Evolutionary conservation across 2,329 filamentous ascomycete species (phyloP).

Genomic region (Beauveria scarabaeidicola): DNA sequence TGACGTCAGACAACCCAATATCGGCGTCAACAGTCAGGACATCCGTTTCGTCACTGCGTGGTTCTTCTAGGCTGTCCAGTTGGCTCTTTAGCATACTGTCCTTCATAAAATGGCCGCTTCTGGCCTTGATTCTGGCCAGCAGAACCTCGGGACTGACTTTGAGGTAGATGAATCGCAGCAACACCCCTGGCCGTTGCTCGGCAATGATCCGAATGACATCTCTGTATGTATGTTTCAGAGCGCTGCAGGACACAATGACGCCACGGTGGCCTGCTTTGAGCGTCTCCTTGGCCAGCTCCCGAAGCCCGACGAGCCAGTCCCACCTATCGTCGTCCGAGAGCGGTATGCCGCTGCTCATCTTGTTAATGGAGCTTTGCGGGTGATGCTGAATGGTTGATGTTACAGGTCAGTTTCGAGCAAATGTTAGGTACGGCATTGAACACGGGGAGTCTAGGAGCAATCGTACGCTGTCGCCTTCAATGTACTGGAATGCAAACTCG

Average conservation of each 20-base stretch:
- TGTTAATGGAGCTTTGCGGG: slow-evolving; percentile 49
- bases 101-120: slow-evolving; percentile 62
- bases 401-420: not conserved
- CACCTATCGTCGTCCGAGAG: slow-evolving; percentile 61
- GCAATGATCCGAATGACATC: slow-evolving; percentile 49
- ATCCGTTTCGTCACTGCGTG: slow-evolving; percentile 31
- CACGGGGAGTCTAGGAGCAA: not conserved
- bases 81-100: slow-evolving; percentile 60
- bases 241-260: slow-evolving; percentile 57
- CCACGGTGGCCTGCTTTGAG: slow-evolving; percentile 11
- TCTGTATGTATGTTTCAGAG: slow-evolving; percentile 61
- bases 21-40: slow-evolving; percentile 34
- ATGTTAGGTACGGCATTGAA: not conserved
- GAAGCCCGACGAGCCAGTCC: slow-evolving; percentile 57
- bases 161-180: slow-evolving; percentile 59
- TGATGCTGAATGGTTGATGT: slow-evolving; percentile 31
- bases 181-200: slow-evolving; percentile 39
- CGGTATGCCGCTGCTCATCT: slow-evolving; percentile 55
- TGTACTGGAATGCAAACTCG: slow-evolving; percentile 23
- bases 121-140: slow-evolving; percentile 48
- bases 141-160: slow-evolving; percentile 48
- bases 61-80: slow-evolving; percentile 55
- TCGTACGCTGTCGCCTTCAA: slow-evolving; percentile 48
- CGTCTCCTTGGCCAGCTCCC: slow-evolving; percentile 24
- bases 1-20: slow-evolving; percentile 6